A percentile compares a stretch with the other conserved stretches of the same genome.
phyloP scores from a whole-genome alignment of 805 yeast species.

The Metschnikowia cerradonensis region DNA sequence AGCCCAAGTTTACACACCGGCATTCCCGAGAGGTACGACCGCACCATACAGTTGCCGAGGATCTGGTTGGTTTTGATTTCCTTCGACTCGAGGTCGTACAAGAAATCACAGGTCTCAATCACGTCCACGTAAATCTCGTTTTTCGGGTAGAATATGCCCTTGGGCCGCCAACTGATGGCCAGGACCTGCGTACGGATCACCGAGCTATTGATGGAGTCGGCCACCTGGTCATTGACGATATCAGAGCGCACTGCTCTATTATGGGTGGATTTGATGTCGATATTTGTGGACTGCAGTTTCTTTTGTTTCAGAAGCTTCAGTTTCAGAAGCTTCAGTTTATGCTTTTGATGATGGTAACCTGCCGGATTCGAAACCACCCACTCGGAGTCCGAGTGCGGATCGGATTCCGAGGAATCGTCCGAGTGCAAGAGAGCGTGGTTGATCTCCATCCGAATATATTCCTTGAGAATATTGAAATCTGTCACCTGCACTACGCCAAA shows the following conservation, averaged over 20 bases:
- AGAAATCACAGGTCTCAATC: constrained; percentile 36
- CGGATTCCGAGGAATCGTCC: constrained; percentile 6
- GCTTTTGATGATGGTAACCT: too few relatives aligned
- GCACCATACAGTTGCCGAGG: constrained; percentile 31
- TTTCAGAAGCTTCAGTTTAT: constrained; percentile 1
- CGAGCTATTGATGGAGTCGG: constrained; percentile 51
- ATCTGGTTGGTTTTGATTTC: constrained; percentile 30
- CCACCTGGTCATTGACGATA: constrained; percentile 21
- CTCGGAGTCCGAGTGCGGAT: constrained; percentile 9
- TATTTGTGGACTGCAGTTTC: neutral
- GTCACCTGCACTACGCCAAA: constrained; percentile 84
- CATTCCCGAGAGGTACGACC: constrained; percentile 43
- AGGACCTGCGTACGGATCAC: constrained; percentile 74
- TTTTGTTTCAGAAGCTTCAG: constrained; percentile 3
- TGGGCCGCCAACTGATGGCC: constrained; percentile 44
- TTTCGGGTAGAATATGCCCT: constrained; percentile 42
- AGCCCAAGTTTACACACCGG: constrained; percentile 40
- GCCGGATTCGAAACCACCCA: neutral
- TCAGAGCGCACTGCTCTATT: constrained; percentile 36
- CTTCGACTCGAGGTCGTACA: constrained; percentile 29
- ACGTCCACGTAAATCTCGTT: constrained; percentile 42
- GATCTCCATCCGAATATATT: constrained; percentile 62
- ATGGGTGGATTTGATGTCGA: constrained; percentile 32
- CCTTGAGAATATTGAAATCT: constrained; percentile 71
- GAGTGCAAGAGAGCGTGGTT: constrained; percentile 14